These are phyloP conservation scores for Lippia alba DNA, from an alignment of 305 asterid species.

Conservation along the genomic window DNA sequence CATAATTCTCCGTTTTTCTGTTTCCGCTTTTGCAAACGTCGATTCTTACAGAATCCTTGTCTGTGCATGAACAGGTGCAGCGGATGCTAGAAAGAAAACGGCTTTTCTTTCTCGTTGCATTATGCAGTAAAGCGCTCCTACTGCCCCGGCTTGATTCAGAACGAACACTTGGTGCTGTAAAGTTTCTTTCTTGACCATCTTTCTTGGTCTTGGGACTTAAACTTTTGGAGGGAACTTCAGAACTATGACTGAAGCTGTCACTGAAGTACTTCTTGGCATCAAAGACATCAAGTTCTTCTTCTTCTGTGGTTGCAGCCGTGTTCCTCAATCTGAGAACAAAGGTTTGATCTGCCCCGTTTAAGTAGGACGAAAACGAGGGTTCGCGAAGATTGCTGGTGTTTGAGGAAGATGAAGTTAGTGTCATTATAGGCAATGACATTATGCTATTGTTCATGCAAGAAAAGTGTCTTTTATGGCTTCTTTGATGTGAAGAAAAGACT, in stretches of 20 bases:
- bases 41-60: conserved; percentile 51
- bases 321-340: conserved; percentile 33
- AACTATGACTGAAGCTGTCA: conserved; percentile 1
- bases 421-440: conserved; percentile 46
- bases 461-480: not conserved
- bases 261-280: conserved; percentile 40
- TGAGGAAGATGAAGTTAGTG: conserved; percentile 38
- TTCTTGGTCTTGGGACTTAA: not conserved
- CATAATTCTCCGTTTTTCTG: conserved; percentile 1
- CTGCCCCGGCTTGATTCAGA: conserved; percentile 66
- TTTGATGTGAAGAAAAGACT: not conserved
- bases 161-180: conserved; percentile 46
- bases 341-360: conserved; percentile 43
- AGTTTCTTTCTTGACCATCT: conserved; percentile 11
- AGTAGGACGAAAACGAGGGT: conserved; percentile 52
- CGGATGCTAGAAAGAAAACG: conserved; percentile 48
- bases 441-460: not conserved
- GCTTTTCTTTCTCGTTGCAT: conserved; percentile 39
- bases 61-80: conserved; percentile 55
- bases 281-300: conserved; percentile 38
- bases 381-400: conserved; percentile 32
- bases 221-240: not conserved
- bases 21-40: conserved; percentile 29
- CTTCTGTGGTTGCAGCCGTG: conserved; percentile 28
- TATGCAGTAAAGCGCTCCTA: conserved; percentile 42